These are phyloP conservation scores for Bolboschoenoplectus hybrid DNA, from an alignment of 202 grass and related monocot species.

Conservation along the genomic window DNA sequence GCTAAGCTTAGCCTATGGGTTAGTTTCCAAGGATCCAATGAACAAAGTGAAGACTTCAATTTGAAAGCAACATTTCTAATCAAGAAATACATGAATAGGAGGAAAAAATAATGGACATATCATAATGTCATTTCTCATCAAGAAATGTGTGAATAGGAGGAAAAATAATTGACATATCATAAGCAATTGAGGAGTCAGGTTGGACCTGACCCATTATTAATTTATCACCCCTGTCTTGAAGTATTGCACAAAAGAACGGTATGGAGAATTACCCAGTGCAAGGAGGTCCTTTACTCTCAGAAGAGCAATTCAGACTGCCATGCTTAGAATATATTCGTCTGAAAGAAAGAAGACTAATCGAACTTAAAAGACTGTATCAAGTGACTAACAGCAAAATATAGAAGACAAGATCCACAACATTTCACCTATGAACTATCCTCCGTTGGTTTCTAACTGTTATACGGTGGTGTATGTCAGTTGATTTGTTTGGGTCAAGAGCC, in stretches of 20 bases:
- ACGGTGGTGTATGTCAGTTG: constrained; percentile 86
- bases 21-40: background rate
- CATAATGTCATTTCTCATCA: background rate
- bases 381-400: background rate
- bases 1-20: background rate
- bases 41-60: constrained; percentile 19
- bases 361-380: constrained; percentile 28
- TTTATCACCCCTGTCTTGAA: background rate
- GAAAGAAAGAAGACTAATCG: constrained; percentile 38
- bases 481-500: constrained; percentile 88
- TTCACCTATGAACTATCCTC: constrained; percentile 81
- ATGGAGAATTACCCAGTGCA: constrained; percentile 68
- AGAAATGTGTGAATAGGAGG: background rate
- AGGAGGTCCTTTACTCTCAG: constrained; percentile 83
- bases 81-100: background rate
- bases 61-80: background rate
- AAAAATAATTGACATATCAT: background rate
- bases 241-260: background rate
- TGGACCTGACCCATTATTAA: background rate
- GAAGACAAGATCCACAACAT: background rate
- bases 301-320: constrained; percentile 84
- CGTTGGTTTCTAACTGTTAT: constrained; percentile 93
- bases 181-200: background rate
- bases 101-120: no score
- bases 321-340: constrained; percentile 83